Evolutionary conservation across 139 green algal species (phyloP).

Genomic region (Picochlorum sp.): DNA sequence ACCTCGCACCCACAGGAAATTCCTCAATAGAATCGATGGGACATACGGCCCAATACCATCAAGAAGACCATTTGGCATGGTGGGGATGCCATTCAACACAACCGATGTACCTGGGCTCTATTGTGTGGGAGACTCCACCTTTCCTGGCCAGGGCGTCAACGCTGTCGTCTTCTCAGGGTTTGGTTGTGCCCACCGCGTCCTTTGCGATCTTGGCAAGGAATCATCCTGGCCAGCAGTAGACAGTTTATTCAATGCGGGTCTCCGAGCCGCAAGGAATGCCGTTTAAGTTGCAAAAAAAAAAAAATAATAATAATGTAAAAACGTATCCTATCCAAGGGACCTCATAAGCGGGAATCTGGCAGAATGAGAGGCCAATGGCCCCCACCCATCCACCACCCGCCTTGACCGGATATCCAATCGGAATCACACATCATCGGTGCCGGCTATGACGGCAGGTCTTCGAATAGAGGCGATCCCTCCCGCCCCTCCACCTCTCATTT

Average conservation of each 20-base stretch:
- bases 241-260: constrained; percentile 43
- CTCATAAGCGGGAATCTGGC: too few species aligned
- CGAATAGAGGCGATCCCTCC: neutral
- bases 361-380: too few species aligned
- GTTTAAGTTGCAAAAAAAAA: neutral
- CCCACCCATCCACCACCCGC: too few species aligned
- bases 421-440: neutral
- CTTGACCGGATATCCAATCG: too few species aligned
- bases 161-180: constrained; percentile 93
- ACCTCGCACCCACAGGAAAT: constrained; percentile 83
- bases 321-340: too few species aligned
- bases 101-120: constrained; percentile 76
- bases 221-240: constrained; percentile 55
- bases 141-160: constrained; percentile 89
- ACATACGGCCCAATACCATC: constrained; percentile 91
- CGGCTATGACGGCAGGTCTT: neutral
- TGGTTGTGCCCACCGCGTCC: constrained; percentile 82
- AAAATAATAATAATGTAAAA: too few species aligned
- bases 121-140: constrained; percentile 92
- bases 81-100: constrained; percentile 93
- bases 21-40: constrained; percentile 77
- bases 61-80: constrained; percentile 73
- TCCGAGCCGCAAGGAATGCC: constrained; percentile 37
- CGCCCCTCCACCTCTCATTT: neutral
- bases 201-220: constrained; percentile 68